phyloP scores from a whole-genome alignment of 345 rosid species.

The Gynandropsis gynandra region DNA sequence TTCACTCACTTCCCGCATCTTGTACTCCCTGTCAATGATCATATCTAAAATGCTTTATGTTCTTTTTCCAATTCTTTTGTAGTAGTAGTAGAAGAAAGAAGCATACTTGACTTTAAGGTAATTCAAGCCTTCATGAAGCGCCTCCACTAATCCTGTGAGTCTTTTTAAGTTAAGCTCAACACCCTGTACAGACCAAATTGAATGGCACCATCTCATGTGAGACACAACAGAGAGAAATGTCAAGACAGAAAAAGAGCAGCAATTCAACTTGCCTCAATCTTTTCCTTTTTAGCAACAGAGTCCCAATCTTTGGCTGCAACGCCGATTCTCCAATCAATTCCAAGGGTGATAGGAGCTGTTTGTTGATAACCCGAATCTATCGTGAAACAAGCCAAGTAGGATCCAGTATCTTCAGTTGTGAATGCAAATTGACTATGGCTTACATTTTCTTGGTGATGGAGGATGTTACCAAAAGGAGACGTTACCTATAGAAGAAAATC shows the following conservation, averaged over 20 bases:
- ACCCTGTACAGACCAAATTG: too few relatives aligned
- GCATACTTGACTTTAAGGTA: conserved; percentile 56
- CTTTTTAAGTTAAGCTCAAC: conserved; percentile 35
- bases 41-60: not conserved
- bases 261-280: conserved; percentile 53
- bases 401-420: conserved; percentile 76
- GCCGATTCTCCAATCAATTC: conserved; percentile 84
- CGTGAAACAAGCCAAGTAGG: conserved; percentile 82
- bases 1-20: conserved; percentile 70
- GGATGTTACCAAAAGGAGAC: conserved; percentile 65
- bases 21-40: conserved; percentile 71
- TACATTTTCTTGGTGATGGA: conserved; percentile 55
- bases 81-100: not conserved
- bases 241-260: not conserved
- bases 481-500: conserved; percentile 44
- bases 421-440: conserved; percentile 84
- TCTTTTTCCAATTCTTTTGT: too few relatives aligned
- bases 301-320: conserved; percentile 97
- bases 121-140: conserved; percentile 51
- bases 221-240: too few relatives aligned
- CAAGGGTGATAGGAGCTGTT: conserved; percentile 30
- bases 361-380: conserved; percentile 33
- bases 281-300: conserved; percentile 80
- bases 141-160: conserved; percentile 59
- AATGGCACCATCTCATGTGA: too few relatives aligned